Percentiles rank a stretch among this genome's conserved stretches.
Evolutionary conservation across 495 filamentous ascomycete genomes (phyloP).

Genomic region (Staphylotrichum tortipilum): DNA sequence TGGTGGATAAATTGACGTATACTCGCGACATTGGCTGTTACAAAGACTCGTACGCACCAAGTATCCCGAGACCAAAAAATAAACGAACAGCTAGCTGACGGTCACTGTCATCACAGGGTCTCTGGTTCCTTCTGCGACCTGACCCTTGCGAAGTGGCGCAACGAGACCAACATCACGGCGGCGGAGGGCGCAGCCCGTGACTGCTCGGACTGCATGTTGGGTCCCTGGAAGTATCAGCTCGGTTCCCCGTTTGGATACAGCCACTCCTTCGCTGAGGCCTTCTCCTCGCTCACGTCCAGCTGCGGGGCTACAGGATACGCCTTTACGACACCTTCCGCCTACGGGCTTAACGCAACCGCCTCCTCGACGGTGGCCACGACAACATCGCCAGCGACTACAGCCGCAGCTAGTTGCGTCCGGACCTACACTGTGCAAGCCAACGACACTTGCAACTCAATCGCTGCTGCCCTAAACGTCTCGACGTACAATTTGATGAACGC

Average conservation of each 20-base stretch:
- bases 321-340: not conserved
- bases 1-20: too few relatives aligned
- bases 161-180: too few relatives aligned
- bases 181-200: too few relatives aligned
- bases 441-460: slow-evolving; percentile 3
- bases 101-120: too few relatives aligned
- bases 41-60: too few relatives aligned
- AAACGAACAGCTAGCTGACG: too few relatives aligned
- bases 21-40: too few relatives aligned
- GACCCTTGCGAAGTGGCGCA: too few relatives aligned
- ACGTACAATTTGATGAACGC: not conserved
- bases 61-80: too few relatives aligned
- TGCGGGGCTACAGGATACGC: not conserved
- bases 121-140: too few relatives aligned
- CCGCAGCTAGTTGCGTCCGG: not conserved
- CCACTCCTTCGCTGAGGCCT: not conserved
- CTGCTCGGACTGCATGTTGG: slow-evolving; percentile 5
- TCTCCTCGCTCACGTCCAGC: not conserved
- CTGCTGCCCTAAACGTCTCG: not conserved
- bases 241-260: slow-evolving; percentile 6
- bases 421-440: not conserved
- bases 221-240: not conserved
- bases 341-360: not conserved
- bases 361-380: not conserved
- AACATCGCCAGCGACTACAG: not conserved